These are phyloP conservation scores for Aureobasidium sp. DNA, from an alignment of 2,329 filamentous ascomycete genomes.

Conservation along the genomic window DNA sequence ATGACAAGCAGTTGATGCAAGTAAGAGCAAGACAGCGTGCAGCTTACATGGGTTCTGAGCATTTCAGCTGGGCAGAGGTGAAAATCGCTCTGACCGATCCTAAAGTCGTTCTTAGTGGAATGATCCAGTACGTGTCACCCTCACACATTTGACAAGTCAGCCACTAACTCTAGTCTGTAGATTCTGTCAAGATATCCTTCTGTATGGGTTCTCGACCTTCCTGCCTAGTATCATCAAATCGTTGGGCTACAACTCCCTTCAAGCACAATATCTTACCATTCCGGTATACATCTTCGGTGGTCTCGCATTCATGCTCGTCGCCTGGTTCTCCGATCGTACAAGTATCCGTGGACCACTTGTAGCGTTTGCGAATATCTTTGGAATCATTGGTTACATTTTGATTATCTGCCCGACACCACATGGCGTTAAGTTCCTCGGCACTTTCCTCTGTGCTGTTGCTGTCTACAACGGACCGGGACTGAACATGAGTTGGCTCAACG, in stretches of 20 bases:
- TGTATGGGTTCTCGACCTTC: slow-evolving; percentile 54
- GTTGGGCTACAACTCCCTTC: slow-evolving; percentile 46
- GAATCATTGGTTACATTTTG: slow-evolving; percentile 22
- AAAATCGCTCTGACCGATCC: slow-evolving; percentile 42
- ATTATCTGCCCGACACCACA: slow-evolving; percentile 18
- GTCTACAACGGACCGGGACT: slow-evolving; percentile 34
- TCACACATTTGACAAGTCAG: neutral
- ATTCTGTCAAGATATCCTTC: slow-evolving; percentile 46
- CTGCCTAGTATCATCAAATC: slow-evolving; percentile 48
- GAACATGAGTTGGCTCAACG: slow-evolving; percentile 43
- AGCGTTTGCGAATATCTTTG: slow-evolving; percentile 18
- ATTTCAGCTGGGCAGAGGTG: slow-evolving; percentile 47
- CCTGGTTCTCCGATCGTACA: slow-evolving; percentile 41
- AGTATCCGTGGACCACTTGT: slow-evolving; percentile 22
- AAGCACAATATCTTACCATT: slow-evolving; percentile 49
- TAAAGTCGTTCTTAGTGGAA: slow-evolving; percentile 42
- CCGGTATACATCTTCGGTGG: slow-evolving; percentile 50
- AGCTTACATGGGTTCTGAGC: slow-evolving; percentile 44
- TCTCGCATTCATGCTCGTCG: slow-evolving; percentile 38
- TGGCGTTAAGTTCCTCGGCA: slow-evolving; percentile 23
- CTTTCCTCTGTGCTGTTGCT: slow-evolving; percentile 23
- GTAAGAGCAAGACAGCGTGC: slow-evolving; percentile 38
- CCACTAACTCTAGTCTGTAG: slow-evolving; percentile 19
- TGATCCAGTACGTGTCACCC: neutral
- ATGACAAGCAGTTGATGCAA: slow-evolving; percentile 45